Evolutionary conservation across 164 flowering plant genomes (phyloP).

Genomic region (Dillenia turbinata): DNA sequence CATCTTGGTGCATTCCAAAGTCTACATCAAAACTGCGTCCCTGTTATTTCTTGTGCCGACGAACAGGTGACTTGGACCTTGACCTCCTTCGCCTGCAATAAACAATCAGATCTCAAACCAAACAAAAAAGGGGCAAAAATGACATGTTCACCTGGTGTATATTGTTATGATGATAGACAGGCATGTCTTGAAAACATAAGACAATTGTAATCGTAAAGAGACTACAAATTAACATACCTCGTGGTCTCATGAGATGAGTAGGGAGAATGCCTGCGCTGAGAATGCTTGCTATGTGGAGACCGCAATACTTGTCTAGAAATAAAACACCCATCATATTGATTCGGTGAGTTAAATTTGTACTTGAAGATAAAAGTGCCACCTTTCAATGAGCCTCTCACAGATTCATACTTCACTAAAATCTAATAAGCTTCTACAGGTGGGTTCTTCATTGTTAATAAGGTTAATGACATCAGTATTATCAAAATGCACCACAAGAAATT

Average conservation of each 20-base stretch:
- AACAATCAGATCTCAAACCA: constrained; percentile 11
- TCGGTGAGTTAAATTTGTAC: constrained; percentile 41
- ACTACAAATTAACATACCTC: constrained; percentile 52
- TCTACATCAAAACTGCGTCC: constrained; percentile 4
- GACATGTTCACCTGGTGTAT: constrained; percentile 36
- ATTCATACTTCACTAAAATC: too few relatives aligned
- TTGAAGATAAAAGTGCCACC: too few relatives aligned
- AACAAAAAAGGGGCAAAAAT: constrained; percentile 3
- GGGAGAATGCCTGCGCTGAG: constrained; percentile 98
- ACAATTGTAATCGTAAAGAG: constrained; percentile 16
- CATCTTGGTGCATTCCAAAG: too few relatives aligned
- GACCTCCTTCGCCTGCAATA: constrained; percentile 73
- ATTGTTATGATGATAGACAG: constrained; percentile 22
- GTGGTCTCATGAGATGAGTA: constrained; percentile 80
- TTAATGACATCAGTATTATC: too few relatives aligned
- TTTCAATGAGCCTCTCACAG: too few relatives aligned
- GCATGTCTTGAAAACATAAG: constrained; percentile 27
- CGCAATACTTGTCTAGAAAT: constrained; percentile 96
- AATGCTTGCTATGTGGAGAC: constrained; percentile 97
- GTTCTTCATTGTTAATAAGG: too few relatives aligned
- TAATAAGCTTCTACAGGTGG: too few relatives aligned
- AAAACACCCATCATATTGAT: constrained; percentile 68
- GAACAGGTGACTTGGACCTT: constrained; percentile 64
- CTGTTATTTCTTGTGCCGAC: constrained; percentile 39
- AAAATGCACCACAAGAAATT: too few relatives aligned